These are phyloP conservation scores for Lactifluus pinguis DNA, from an alignment of 768 basidiomycete species.

Conservation along the genomic window DNA sequence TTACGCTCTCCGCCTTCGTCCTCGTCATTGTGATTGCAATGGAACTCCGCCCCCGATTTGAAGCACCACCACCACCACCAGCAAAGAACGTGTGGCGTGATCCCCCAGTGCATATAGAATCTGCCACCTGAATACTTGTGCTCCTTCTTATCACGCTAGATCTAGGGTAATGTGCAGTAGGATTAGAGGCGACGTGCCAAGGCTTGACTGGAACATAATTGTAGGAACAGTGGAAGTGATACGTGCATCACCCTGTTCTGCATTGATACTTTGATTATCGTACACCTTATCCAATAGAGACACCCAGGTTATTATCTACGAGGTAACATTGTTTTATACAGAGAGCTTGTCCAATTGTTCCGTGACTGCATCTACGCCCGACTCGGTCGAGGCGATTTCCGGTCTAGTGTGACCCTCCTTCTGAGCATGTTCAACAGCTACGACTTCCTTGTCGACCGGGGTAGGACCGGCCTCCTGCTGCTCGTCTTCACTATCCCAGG, in stretches of 20 bases:
- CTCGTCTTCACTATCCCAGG: conserved; percentile 72
- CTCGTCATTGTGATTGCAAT: conserved; percentile 59
- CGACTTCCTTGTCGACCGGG: neutral
- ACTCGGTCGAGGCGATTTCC: conserved; percentile 10
- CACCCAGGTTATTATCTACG: conserved; percentile 13
- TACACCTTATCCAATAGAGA: conserved; percentile 13
- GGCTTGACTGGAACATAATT: neutral
- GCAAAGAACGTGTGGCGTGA: conserved; percentile 9
- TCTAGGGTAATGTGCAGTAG: neutral
- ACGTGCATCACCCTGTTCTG: neutral
- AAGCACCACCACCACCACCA: conserved; percentile 27
- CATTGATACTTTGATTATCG: conserved; percentile 7
- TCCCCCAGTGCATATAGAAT: neutral
- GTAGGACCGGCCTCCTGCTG: conserved; percentile 24
- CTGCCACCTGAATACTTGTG: conserved; percentile 4
- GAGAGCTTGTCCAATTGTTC: conserved; percentile 49
- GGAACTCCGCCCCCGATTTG: conserved; percentile 48
- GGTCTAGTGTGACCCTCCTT: conserved; percentile 4
- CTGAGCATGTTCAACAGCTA: conserved; percentile 10
- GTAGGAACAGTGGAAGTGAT: neutral
- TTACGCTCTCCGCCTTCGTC: conserved; percentile 55
- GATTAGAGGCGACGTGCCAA: neutral
- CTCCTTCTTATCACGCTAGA: neutral
- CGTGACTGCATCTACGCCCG: conserved; percentile 32
- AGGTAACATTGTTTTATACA: conserved; percentile 24